Conservation (phyloP, 2,329 filamentous ascomycete genomes). For the Graphiopsis chlorocephala region DNA sequence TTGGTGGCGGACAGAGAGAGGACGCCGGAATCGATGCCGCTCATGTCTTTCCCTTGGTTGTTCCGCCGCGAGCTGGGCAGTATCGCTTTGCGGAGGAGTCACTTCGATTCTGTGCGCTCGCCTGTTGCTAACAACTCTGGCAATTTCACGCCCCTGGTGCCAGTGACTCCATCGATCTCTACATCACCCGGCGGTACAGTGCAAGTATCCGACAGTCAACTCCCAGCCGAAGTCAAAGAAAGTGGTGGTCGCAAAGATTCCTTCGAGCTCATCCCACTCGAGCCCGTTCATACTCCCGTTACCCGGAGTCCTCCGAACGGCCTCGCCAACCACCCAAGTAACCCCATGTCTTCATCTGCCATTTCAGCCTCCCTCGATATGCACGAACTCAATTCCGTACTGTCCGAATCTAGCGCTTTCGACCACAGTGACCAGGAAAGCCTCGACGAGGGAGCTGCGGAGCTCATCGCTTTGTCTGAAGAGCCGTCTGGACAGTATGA, state of each 20-base stretch:
- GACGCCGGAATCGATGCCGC: conserved; percentile 60
- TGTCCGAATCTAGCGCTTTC: conserved; percentile 8
- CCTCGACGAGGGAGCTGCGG: neutral
- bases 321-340: neutral
- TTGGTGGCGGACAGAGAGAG: conserved; percentile 38
- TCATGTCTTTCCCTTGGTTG: conserved; percentile 94
- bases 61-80: conserved; percentile 70
- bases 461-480: neutral
- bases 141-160: neutral
- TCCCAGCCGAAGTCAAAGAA: neutral
- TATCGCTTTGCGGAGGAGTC: conserved; percentile 54
- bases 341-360: neutral
- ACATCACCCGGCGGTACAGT: neutral
- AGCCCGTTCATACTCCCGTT: neutral
- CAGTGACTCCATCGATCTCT: neutral
- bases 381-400: neutral
- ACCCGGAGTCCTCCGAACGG: neutral
- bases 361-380: neutral
- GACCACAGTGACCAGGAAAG: neutral
- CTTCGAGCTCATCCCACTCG: neutral
- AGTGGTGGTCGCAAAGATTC: neutral
- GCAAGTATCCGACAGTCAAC: neutral
- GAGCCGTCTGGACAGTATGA: neutral
- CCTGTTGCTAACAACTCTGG: neutral
- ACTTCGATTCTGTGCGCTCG: neutral